These are phyloP conservation scores for Aspergillus carlsbadensis DNA, from an alignment of 495 filamentous ascomycete species.

Conservation along the genomic window DNA sequence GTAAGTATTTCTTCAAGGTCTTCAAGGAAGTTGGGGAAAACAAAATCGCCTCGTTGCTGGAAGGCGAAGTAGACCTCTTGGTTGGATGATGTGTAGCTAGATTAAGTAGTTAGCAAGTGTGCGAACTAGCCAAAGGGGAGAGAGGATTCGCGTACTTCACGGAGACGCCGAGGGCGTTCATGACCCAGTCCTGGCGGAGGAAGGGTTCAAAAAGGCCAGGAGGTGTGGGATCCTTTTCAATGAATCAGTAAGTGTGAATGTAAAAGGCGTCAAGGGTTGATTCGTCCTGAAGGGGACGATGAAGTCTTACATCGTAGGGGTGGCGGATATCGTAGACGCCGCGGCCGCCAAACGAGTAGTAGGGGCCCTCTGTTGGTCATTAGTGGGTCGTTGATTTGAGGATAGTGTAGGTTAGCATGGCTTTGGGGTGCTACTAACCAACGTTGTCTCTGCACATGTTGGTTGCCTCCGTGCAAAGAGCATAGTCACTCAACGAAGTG, in stretches of 20 bases:
- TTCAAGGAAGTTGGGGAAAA: conserved; percentile 50
- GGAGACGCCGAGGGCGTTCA: conserved; percentile 59
- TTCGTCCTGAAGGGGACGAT: not conserved
- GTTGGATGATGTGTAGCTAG: conserved; percentile 51
- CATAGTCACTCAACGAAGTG: conserved; percentile 39
- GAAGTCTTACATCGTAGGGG: conserved; percentile 34
- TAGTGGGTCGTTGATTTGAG: not conserved
- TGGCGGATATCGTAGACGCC: conserved; percentile 64
- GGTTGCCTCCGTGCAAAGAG: conserved; percentile 38
- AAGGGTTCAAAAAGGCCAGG: conserved; percentile 58
- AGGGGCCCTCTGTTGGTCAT: conserved; percentile 29
- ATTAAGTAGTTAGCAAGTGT: too few relatives aligned
- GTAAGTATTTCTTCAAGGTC: conserved; percentile 53
- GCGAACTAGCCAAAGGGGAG: too few relatives aligned
- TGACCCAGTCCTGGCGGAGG: conserved; percentile 57
- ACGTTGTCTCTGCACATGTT: conserved; percentile 45
- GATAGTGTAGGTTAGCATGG: not conserved
- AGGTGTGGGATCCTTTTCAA: conserved; percentile 60
- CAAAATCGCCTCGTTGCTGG: conserved; percentile 46
- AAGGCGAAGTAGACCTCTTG: conserved; percentile 54
- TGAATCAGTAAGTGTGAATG: conserved; percentile 38
- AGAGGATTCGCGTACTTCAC: conserved; percentile 53
- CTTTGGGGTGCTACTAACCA: conserved; percentile 22
- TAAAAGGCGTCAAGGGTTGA: too few relatives aligned
- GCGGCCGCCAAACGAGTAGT: conserved; percentile 34